These are phyloP conservation scores for Telfairia occidentalis DNA, from an alignment of 331 rosid species.

Conservation along the genomic window DNA sequence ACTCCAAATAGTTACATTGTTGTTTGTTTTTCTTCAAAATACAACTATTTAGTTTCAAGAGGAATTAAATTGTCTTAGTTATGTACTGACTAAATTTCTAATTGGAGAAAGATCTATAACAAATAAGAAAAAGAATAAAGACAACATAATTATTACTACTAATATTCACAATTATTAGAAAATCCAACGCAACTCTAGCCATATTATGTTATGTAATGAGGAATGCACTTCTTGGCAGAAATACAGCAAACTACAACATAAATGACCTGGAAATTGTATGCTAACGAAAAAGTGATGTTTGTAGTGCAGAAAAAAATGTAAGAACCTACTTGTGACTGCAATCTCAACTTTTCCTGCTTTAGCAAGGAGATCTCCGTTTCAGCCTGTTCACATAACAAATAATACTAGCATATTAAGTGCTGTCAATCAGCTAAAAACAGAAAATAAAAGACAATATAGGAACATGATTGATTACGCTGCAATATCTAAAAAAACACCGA, in stretches of 20 bases:
- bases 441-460: not conserved
- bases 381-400: slow-evolving; percentile 38
- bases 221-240: not conserved
- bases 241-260: not conserved
- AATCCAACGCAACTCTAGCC: not conserved
- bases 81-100: too few relatives aligned
- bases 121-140: too few relatives aligned
- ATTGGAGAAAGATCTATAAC: too few relatives aligned
- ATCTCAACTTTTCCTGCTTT: slow-evolving; percentile 74
- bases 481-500: not conserved
- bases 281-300: not conserved
- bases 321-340: slow-evolving; percentile 65
- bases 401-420: not conserved
- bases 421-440: not conserved
- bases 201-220: not conserved
- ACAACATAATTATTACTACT: too few relatives aligned
- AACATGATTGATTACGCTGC: not conserved
- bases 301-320: not conserved
- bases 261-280: not conserved
- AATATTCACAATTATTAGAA: too few relatives aligned
- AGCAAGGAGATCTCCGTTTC: slow-evolving; percentile 77
- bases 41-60: too few relatives aligned
- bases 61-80: too few relatives aligned
- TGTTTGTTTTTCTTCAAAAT: too few relatives aligned
- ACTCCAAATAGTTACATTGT: too few relatives aligned